phyloP scores from a whole-genome alignment of 768 basidiomycete genomes.

The Russula vinacea region DNA sequence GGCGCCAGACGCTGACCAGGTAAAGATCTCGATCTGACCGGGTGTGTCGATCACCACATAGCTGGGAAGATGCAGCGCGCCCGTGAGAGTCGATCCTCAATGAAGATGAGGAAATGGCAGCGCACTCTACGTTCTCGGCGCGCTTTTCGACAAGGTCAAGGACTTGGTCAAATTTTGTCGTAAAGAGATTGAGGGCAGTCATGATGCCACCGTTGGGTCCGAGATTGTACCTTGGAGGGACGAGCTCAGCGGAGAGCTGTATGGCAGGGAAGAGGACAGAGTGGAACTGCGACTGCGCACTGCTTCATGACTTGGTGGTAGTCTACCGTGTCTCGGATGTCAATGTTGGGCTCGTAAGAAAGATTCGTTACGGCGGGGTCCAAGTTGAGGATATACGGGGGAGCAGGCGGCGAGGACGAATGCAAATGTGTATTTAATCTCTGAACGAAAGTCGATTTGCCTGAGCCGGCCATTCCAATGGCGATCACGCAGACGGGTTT shows the following conservation, averaged over 20 bases:
- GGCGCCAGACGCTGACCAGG: slow-evolving; percentile 98
- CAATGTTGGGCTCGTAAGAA: slow-evolving; percentile 95
- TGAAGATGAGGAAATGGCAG: slow-evolving; percentile 8
- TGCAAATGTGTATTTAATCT: slow-evolving; percentile 91
- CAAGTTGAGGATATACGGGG: slow-evolving; percentile 95
- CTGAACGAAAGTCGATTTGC: slow-evolving; percentile 97
- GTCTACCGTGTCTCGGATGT: slow-evolving; percentile 96
- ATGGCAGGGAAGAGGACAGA: slow-evolving; percentile 20
- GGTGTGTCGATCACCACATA: slow-evolving; percentile 96
- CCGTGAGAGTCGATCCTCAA: neutral
- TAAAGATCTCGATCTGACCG: slow-evolving; percentile 99
- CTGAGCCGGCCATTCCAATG: slow-evolving; percentile 96
- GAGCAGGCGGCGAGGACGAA: slow-evolving; percentile 54
- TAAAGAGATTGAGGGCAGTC: slow-evolving; percentile 95
- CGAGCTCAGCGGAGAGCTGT: slow-evolving; percentile 14
- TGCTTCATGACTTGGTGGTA: slow-evolving; percentile 99
- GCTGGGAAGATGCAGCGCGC: slow-evolving; percentile 42
- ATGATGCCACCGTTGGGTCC: slow-evolving; percentile 98
- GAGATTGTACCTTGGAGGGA: slow-evolving; percentile 76
- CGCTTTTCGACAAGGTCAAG: slow-evolving; percentile 87
- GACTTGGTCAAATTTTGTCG: slow-evolving; percentile 98
- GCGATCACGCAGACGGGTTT: slow-evolving; percentile 83
- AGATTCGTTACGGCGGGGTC: slow-evolving; percentile 92
- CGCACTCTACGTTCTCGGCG: slow-evolving; percentile 83
- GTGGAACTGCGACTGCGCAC: slow-evolving; percentile 52